Evolutionary conservation across 2,329 filamentous ascomycete genomes (phyloP), one percentile per base, ranked within the genome.

Genomic region (Aspergillus fumigatus): DNA sequence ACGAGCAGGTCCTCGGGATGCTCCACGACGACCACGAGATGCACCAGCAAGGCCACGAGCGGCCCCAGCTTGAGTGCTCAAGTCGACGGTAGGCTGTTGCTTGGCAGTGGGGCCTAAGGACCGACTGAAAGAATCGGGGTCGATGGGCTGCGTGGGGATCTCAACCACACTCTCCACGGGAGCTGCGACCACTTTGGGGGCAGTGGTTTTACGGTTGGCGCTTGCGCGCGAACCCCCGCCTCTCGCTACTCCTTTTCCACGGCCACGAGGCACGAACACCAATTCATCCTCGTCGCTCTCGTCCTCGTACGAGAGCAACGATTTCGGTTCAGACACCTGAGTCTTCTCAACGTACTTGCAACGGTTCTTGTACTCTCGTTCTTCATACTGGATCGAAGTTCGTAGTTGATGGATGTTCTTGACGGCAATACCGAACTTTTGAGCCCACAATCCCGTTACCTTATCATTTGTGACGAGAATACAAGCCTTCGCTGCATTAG

Each of bases 381-480:
- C 75, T 60, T 79, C 77, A 58, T 77, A 74, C 55, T 77, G 75
- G 55, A 79, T 77, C 23, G 75, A 74, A 14, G 75, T 78, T 38
- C 77, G 75, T 51, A 79, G 62, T 58, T 79, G 77, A 52, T 78
- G 74, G 56, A 79, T 77, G 55, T 77, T 79, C 64, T 79, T 79
- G 27, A 76, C 74, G 1, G 69, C 71, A 47, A 79, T 75, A 9
- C 75, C 76, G 57, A 79, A 79, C 54, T 78, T 79, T 59, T 77
- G 76, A 4, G 77, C 77, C 75, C 75, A 77, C 1, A 71, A 60
- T 58, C 77, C 75, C 5, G 73, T 77, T 48, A 67, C 65, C 11
- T 71, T 74, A 51, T 78, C 75, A 51, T 79, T 79, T 45, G 75
- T 75, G 26, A 79, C 71, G 6, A 79, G 66, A 40, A 79, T 77